phyloP scores from a whole-genome alignment of 2,329 filamentous ascomycete genomes.

The Ceratocystis alfenasii region DNA sequence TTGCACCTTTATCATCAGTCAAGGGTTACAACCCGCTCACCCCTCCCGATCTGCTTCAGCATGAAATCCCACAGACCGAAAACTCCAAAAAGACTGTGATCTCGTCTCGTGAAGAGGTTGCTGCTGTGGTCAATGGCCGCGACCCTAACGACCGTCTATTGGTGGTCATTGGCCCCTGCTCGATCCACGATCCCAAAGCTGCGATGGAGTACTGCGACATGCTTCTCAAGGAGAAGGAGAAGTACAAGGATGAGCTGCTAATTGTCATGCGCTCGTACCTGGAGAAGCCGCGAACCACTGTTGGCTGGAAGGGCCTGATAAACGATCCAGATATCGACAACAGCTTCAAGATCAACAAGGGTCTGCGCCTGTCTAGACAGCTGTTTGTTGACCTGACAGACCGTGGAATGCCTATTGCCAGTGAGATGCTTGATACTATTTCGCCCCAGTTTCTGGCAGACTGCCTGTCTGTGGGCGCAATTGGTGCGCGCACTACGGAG shows the following conservation, averaged over 20 bases:
- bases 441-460: constrained; percentile 95
- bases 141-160: constrained; percentile 50
- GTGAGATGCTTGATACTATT: constrained; percentile 97
- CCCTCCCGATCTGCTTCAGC: constrained; percentile 72
- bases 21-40: constrained; percentile 90
- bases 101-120: constrained; percentile 55
- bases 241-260: constrained; percentile 77
- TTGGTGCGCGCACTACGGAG: constrained; percentile 94
- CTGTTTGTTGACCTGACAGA: constrained; percentile 86
- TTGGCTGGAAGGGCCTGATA: constrained; percentile 97
- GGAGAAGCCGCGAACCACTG: constrained; percentile 94
- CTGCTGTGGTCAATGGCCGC: constrained; percentile 64
- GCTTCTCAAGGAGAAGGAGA: constrained; percentile 68
- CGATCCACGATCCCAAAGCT: constrained; percentile 85
- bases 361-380: constrained; percentile 71
- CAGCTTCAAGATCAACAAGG: constrained; percentile 98
- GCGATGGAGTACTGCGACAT: constrained; percentile 88
- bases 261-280: constrained; percentile 98
- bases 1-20: constrained; percentile 42
- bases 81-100: constrained; percentile 55
- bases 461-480: constrained; percentile 77
- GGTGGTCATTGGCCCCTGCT: constrained; percentile 87
- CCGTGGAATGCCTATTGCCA: constrained; percentile 90
- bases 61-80: constrained; percentile 64
- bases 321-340: constrained; percentile 98